Conservation (phyloP, 306 rosid genomes). For the Parietaria judaica region DNA sequence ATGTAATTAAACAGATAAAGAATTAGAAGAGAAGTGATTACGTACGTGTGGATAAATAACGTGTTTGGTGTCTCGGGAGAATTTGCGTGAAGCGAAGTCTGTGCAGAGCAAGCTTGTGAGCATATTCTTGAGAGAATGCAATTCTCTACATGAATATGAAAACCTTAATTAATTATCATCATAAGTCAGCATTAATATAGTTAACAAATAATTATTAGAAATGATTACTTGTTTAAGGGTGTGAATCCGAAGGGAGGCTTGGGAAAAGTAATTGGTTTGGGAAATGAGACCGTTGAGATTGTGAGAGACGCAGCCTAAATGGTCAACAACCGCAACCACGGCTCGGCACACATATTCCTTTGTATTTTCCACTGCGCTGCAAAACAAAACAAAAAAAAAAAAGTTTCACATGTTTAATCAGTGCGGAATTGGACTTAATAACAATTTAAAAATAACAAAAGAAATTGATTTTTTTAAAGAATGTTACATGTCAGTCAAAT, state of each 20-base stretch:
- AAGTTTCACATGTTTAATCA: too few relatives aligned
- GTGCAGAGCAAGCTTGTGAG: slow-evolving; percentile 49
- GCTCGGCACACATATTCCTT: slow-evolving; percentile 71
- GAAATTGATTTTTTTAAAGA: too few relatives aligned
- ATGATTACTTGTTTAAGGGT: slow-evolving; percentile 62
- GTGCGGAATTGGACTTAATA: too few relatives aligned
- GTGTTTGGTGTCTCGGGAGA: slow-evolving; percentile 40
- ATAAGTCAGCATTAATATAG: too few relatives aligned
- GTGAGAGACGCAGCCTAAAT: slow-evolving; percentile 75
- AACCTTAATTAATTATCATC: not conserved
- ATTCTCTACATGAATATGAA: slow-evolving; percentile 46
- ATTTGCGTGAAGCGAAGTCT: slow-evolving; percentile 47
- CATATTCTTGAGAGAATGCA: slow-evolving; percentile 51
- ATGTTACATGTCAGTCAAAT: too few relatives aligned
- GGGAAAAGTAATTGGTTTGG: slow-evolving; percentile 44
- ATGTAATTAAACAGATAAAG: not conserved
- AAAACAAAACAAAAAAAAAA: not conserved
- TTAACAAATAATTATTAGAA: too few relatives aligned
- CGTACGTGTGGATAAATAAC: slow-evolving; percentile 53
- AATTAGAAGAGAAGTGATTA: slow-evolving; percentile 11
- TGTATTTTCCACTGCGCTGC: slow-evolving; percentile 69
- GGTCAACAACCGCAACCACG: slow-evolving; percentile 75
- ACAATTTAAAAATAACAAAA: too few relatives aligned
- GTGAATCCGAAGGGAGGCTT: slow-evolving; percentile 49
- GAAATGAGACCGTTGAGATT: slow-evolving; percentile 53